phyloP scores from a whole-genome alignment of 2,329 filamentous ascomycete genomes.

The Scedosporium minutisporum region DNA sequence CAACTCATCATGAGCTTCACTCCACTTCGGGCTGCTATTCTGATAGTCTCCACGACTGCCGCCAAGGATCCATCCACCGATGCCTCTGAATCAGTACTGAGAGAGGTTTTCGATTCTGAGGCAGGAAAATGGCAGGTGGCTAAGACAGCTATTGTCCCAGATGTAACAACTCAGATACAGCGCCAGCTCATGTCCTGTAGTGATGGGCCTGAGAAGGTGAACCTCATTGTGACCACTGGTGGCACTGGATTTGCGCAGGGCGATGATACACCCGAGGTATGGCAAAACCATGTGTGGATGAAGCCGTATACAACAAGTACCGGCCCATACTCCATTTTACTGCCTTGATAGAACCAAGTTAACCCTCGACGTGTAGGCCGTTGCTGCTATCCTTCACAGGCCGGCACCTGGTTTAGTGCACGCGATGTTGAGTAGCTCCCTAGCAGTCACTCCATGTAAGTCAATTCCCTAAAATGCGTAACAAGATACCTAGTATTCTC shows the following conservation, averaged over 20 bases:
- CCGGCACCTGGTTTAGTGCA: conserved; percentile 88
- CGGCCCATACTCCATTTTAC: conserved; percentile 6
- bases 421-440: conserved; percentile 79
- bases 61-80: conserved; percentile 71
- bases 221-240: conserved; percentile 80
- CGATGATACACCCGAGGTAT: conserved; percentile 82
- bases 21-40: conserved; percentile 61
- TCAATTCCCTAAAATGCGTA: conserved; percentile 9
- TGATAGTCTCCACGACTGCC: conserved; percentile 88
- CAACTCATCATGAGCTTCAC: conserved; percentile 22
- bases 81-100: conserved; percentile 56
- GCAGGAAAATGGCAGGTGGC: conserved; percentile 61
- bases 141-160: conserved; percentile 66
- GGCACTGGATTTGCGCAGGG: conserved; percentile 84
- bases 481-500: neutral
- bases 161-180: conserved; percentile 68
- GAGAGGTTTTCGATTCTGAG: conserved; percentile 57
- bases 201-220: conserved; percentile 52
- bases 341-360: neutral
- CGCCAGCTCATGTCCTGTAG: conserved; percentile 62
- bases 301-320: no score
- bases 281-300: neutral
- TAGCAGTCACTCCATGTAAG: conserved; percentile 83
- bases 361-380: conserved; percentile 43
- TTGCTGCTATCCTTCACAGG: conserved; percentile 70